A percentile compares a stretch with the other conserved stretches of the same genome.
phyloP scores from a whole-genome alignment of 495 filamentous ascomycete species.

The Tuber brumale region DNA sequence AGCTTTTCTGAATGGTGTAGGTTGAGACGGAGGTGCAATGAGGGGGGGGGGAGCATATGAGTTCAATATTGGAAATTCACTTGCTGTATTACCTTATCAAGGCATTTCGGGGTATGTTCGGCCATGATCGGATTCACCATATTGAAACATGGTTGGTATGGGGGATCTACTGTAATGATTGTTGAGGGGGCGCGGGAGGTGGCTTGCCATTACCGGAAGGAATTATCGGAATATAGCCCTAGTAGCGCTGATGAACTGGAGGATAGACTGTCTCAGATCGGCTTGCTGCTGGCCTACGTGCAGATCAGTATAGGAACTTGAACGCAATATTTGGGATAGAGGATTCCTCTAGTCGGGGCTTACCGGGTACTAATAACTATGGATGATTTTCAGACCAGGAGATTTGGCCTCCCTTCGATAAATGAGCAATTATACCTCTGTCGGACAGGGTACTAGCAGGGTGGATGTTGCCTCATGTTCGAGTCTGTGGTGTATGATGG shows the following conservation, averaged over 20 bases:
- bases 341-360: slow-evolving; percentile 8
- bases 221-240: background rate
- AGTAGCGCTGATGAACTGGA: background rate
- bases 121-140: background rate
- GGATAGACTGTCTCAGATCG: background rate
- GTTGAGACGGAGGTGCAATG: background rate
- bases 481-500: slow-evolving; percentile 30
- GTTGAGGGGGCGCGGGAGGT: background rate
- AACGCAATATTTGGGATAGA: background rate
- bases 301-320: background rate
- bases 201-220: background rate
- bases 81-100: background rate
- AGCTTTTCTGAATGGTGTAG: background rate
- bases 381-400: slow-evolving; percentile 39
- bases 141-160: background rate
- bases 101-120: background rate
- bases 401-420: slow-evolving; percentile 21
- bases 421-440: background rate
- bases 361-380: slow-evolving; percentile 29
- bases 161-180: slow-evolving; percentile 7
- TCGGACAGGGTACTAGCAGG: slow-evolving; percentile 23
- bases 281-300: background rate
- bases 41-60: background rate
- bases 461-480: slow-evolving; percentile 39
- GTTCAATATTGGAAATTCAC: background rate